Percentiles rank a stretch among this genome's conserved stretches.
Evolutionary conservation across 192 early-diverging fungal genomes (phyloP).

Genomic region (Umbelopsis ramanniana): DNA sequence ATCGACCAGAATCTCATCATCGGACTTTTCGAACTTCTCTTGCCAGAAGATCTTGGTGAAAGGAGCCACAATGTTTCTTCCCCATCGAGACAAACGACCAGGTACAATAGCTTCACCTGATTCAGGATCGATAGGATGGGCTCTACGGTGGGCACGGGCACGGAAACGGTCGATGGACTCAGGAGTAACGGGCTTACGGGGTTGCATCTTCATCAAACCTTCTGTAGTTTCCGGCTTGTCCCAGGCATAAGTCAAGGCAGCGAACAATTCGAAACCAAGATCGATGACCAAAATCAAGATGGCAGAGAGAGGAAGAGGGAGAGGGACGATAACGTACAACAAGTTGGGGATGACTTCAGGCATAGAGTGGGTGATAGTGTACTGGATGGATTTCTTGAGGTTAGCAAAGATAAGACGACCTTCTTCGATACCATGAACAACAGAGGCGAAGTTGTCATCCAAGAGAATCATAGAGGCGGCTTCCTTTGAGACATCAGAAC

Average conservation of each 20-base stretch:
- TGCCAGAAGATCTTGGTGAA: conserved; percentile 65
- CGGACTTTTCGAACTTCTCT: conserved; percentile 66
- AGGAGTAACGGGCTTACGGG: conserved; percentile 86
- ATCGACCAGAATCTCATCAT: conserved; percentile 91
- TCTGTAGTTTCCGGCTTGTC: conserved; percentile 80
- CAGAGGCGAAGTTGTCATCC: conserved; percentile 98
- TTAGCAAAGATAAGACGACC: conserved; percentile 96
- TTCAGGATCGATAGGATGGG: conserved; percentile 54
- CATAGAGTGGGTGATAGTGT: conserved; percentile 89
- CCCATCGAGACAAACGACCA: conserved; percentile 26
- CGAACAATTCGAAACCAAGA: conserved; percentile 92
- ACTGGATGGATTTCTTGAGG: conserved; percentile 93
- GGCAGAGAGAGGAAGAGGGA: conserved; percentile 80
- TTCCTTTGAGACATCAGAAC: conserved; percentile 96
- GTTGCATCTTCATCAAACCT: conserved; percentile 87
- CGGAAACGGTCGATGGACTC: conserved; percentile 76
- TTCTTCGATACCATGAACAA: conserved; percentile 91
- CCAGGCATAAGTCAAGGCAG: conserved; percentile 89
- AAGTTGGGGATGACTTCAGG: conserved; percentile 90
- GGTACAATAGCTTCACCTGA: conserved; percentile 52
- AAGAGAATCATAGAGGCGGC: conserved; percentile 96
- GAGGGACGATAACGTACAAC: conserved; percentile 82
- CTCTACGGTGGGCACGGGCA: conserved; percentile 51
- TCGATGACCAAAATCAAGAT: conserved; percentile 92
- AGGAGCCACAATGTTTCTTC: conserved; percentile 42